phyloP scores from a whole-genome alignment of 805 yeast species.

The Cyberlindnera galapagoensis region DNA sequence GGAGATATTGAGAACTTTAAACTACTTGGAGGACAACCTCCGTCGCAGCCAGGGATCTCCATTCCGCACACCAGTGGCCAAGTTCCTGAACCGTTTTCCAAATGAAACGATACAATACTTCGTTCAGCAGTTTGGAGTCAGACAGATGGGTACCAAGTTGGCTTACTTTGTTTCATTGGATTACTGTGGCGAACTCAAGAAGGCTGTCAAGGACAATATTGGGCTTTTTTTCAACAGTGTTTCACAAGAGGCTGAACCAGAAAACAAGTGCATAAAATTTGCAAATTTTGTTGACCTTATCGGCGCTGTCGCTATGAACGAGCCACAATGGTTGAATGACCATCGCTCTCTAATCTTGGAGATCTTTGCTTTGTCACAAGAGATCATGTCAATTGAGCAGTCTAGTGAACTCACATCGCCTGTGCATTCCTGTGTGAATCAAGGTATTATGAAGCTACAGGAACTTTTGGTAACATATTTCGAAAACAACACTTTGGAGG shows the following conservation, averaged over 20 bases:
- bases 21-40: conserved; percentile 72
- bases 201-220: conserved; percentile 47
- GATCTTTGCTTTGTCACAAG: conserved; percentile 37
- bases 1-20: conserved; percentile 70
- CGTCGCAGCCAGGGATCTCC: conserved; percentile 86
- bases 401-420: conserved; percentile 45
- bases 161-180: conserved; percentile 56
- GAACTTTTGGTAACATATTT: conserved; percentile 34
- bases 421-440: conserved; percentile 64
- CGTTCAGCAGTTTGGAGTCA: conserved; percentile 53
- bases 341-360: conserved; percentile 41
- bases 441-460: conserved; percentile 61
- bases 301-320: conserved; percentile 42
- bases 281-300: conserved; percentile 69
- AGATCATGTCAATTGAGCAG: conserved; percentile 35
- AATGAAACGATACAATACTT: conserved; percentile 68
- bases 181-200: conserved; percentile 51
- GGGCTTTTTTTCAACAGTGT: conserved; percentile 40
- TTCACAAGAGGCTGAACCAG: conserved; percentile 42
- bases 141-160: conserved; percentile 58
- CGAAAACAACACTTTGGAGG: conserved; percentile 28
- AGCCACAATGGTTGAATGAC: conserved; percentile 50
- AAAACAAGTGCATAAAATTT: conserved; percentile 53
- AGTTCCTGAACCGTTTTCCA: conserved; percentile 78
- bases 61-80: conserved; percentile 84